These are phyloP conservation scores for Wickerhamiella slavikovae DNA, from an alignment of 805 yeast species.

Conservation along the genomic window DNA sequence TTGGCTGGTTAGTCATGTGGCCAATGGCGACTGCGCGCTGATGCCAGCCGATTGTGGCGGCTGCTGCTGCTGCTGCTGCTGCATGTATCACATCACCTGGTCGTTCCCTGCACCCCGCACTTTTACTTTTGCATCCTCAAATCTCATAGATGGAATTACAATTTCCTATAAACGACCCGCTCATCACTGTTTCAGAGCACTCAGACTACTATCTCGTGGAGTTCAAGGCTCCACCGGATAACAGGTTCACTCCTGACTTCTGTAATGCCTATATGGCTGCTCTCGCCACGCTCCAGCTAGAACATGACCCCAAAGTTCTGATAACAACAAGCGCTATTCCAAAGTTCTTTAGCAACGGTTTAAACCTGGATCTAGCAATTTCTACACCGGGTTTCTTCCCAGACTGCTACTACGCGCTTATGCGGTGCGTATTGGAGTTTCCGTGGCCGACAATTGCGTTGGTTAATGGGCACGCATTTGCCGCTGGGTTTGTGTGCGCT, in stretches of 20 bases:
- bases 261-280: slow-evolving; percentile 18
- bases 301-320: slow-evolving; percentile 15
- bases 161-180: slow-evolving; percentile 4
- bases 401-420: slow-evolving; percentile 15
- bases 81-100: too few species aligned
- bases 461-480: slow-evolving; percentile 23
- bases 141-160: slow-evolving; percentile 4
- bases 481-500: slow-evolving; percentile 22
- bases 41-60: too few species aligned
- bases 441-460: slow-evolving; percentile 23
- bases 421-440: slow-evolving; percentile 17
- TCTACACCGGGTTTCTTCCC: slow-evolving; percentile 18
- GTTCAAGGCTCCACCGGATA: slow-evolving; percentile 18
- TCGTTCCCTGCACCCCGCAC: too few species aligned
- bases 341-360: slow-evolving; percentile 22
- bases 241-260: slow-evolving; percentile 17
- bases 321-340: slow-evolving; percentile 19
- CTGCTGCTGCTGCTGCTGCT: too few species aligned
- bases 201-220: slow-evolving; percentile 16
- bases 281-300: slow-evolving; percentile 13
- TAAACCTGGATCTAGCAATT: slow-evolving; percentile 19
- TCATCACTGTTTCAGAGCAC: slow-evolving; percentile 7
- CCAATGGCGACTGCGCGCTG: too few species aligned
- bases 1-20: too few species aligned
- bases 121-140: too few species aligned